Evolutionary conservation across 2,329 filamentous ascomycete species (phyloP).

Genomic region (Nemania sp.): DNA sequence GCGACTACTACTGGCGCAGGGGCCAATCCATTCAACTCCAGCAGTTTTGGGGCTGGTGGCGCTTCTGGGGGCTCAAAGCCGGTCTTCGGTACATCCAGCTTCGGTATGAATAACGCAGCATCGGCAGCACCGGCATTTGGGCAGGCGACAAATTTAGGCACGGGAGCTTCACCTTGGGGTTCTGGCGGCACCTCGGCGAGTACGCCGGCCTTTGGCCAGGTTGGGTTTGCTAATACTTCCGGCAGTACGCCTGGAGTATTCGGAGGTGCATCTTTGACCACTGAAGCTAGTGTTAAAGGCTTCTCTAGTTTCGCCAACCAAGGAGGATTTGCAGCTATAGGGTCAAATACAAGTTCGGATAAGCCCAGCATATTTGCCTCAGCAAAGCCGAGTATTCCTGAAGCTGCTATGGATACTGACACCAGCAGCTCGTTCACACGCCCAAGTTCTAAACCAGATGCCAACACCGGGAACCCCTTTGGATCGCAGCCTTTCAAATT

Average conservation of each 20-base stretch:
- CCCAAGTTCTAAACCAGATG: constrained; percentile 54
- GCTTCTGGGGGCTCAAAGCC: constrained; percentile 57
- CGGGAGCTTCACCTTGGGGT: constrained; percentile 67
- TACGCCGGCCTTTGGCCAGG: constrained; percentile 66
- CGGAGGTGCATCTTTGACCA: constrained; percentile 36
- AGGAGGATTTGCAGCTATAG: constrained; percentile 66
- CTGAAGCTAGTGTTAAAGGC: constrained; percentile 42
- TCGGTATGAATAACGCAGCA: constrained; percentile 44
- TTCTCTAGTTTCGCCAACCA: constrained; percentile 64
- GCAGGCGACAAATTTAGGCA: constrained; percentile 61
- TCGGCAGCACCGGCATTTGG: constrained; percentile 62
- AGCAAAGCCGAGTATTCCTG: constrained; percentile 51
- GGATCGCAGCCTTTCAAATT: constrained; percentile 73
- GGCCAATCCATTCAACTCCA: constrained; percentile 57
- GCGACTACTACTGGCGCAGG: constrained; percentile 45
- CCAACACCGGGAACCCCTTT: constrained; percentile 53
- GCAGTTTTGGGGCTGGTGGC: constrained; percentile 55
- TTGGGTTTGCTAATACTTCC: constrained; percentile 58
- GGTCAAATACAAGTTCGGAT: constrained; percentile 50
- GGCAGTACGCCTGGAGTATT: constrained; percentile 35
- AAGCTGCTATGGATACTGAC: constrained; percentile 53
- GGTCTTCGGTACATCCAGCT: constrained; percentile 56
- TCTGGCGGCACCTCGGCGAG: constrained; percentile 52
- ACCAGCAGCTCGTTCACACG: constrained; percentile 55
- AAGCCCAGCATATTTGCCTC: constrained; percentile 57